Conservation (phyloP, 2,329 filamentous ascomycete species). For the Mycosphaerella sp. region DNA sequence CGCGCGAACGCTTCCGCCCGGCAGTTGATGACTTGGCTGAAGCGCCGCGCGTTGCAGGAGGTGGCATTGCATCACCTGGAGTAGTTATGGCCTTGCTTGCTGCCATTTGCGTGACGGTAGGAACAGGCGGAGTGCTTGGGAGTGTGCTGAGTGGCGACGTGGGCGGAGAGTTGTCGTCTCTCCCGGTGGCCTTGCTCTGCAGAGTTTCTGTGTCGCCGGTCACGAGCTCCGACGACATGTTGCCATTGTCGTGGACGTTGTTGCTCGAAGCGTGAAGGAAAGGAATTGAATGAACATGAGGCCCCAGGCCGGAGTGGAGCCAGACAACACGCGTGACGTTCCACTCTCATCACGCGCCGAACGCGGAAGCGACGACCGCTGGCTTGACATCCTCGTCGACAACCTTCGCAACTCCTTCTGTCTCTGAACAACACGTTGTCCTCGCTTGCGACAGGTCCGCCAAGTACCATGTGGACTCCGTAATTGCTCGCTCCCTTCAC, state of each 20-base stretch:
- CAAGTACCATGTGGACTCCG: slow-evolving; percentile 5
- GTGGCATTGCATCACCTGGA: slow-evolving; percentile 2
- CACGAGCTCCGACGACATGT: slow-evolving; percentile 7
- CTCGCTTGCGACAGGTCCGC: neutral
- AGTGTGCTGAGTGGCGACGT: slow-evolving; percentile 2
- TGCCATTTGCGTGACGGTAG: slow-evolving; percentile 1
- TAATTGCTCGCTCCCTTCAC: slow-evolving; percentile 1
- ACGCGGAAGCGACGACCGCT: slow-evolving; percentile 8
- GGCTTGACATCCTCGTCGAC: slow-evolving; percentile 6
- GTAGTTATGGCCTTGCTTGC: neutral
- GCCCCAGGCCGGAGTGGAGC: neutral
- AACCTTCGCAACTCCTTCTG: slow-evolving; percentile 1
- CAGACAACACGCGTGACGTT: slow-evolving; percentile 6
- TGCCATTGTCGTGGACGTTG: slow-evolving; percentile 3
- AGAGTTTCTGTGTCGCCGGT: slow-evolving; percentile 2
- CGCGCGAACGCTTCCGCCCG: slow-evolving; percentile 16
- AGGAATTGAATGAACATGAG: neutral
- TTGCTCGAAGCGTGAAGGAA: neutral
- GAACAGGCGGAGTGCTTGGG: neutral
- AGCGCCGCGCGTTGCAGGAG: slow-evolving; percentile 4
- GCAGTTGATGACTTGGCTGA: neutral
- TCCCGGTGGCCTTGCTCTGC: neutral
- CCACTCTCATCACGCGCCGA: slow-evolving; percentile 4
- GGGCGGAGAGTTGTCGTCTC: neutral
- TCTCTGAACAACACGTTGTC: neutral